Conservation (phyloP, 148 eudicot genomes). For the Rhododendron molle region DNA sequence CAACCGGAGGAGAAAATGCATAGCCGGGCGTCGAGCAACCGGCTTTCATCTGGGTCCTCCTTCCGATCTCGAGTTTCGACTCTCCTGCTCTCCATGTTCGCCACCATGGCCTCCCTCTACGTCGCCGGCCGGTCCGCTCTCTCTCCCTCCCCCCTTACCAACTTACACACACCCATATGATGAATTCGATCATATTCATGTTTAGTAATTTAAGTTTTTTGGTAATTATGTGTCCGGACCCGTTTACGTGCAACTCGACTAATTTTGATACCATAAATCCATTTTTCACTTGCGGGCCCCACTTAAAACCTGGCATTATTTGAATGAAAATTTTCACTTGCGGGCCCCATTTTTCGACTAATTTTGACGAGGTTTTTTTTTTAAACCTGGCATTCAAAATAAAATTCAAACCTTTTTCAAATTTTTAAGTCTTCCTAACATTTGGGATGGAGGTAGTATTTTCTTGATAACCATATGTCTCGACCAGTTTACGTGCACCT, state of each 20-base stretch:
- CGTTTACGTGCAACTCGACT: too few species aligned
- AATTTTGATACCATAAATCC: too few species aligned
- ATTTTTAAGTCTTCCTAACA: too few species aligned
- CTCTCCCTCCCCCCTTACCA: background rate
- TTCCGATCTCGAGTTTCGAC: conserved; percentile 42
- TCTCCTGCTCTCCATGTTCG: conserved; percentile 64
- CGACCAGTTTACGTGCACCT: background rate
- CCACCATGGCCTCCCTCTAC: conserved; percentile 70
- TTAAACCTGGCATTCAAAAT: too few species aligned
- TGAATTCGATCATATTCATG: background rate
- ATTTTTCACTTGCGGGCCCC: too few species aligned
- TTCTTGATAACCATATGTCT: too few species aligned
- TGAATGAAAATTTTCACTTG: too few species aligned
- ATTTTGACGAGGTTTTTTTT: too few species aligned
- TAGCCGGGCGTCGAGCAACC: conserved; percentile 49
- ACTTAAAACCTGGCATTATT: too few species aligned
- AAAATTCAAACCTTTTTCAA: too few species aligned
- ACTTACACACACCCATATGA: background rate
- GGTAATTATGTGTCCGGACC: background rate
- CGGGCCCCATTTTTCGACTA: too few species aligned
- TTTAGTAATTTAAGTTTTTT: background rate
- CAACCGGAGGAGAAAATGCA: conserved; percentile 31
- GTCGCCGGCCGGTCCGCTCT: conserved; percentile 58
- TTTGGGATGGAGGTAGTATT: too few species aligned
- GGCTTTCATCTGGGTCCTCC: conserved; percentile 32